A percentile compares a stretch with the other conserved stretches of the same genome.
phyloP scores from a whole-genome alignment of 2,329 filamentous ascomycete species.

The Cercospora sp. region DNA sequence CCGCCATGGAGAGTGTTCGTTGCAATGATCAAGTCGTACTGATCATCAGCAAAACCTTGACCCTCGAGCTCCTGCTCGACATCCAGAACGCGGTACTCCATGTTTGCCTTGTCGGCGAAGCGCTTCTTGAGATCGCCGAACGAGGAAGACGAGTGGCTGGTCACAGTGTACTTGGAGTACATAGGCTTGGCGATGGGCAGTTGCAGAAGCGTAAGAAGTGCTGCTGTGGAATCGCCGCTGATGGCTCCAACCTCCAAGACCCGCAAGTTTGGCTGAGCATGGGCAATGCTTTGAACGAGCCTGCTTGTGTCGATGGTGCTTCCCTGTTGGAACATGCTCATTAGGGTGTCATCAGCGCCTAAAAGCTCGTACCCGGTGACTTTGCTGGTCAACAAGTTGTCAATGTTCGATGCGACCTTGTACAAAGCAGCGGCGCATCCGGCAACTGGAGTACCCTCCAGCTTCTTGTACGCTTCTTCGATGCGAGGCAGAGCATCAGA shows the following conservation, averaged over 20 bases:
- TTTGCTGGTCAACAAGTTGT: background rate
- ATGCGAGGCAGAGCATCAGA: background rate
- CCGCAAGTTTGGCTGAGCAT: background rate
- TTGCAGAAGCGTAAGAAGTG: background rate
- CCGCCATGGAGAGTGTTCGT: background rate
- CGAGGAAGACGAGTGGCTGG: background rate
- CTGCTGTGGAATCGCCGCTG: background rate
- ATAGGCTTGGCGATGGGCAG: background rate
- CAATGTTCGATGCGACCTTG: background rate
- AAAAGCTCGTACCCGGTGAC: background rate
- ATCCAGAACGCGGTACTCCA: background rate
- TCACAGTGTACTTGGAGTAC: constrained; percentile 29
- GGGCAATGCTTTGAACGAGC: background rate
- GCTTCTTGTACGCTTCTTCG: background rate
- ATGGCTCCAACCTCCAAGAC: constrained; percentile 7
- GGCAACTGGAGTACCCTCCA: background rate
- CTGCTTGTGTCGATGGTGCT: background rate
- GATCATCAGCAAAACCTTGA: background rate
- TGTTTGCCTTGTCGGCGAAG: background rate
- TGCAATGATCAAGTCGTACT: background rate
- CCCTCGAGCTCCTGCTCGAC: background rate
- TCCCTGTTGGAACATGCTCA: background rate
- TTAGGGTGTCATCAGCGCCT: background rate
- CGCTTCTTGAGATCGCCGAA: background rate
- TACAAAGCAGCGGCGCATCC: background rate